Evolutionary conservation across 495 filamentous ascomycete species (phyloP).

Genomic region (Tuber indicum): DNA sequence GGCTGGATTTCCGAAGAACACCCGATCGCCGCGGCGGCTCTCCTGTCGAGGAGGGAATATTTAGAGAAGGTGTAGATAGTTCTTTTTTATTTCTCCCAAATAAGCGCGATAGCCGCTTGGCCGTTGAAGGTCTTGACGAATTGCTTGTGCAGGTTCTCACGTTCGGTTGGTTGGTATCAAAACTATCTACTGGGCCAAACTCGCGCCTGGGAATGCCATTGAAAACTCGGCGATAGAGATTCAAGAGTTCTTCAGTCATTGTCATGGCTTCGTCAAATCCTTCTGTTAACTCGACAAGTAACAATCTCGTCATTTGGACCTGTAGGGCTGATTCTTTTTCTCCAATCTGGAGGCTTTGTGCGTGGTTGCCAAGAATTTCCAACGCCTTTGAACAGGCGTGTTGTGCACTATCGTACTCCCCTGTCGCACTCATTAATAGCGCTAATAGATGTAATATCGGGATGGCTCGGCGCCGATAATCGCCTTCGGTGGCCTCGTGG

Average conservation of each 20-base stretch:
- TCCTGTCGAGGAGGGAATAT: background rate
- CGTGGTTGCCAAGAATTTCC: conserved; percentile 54
- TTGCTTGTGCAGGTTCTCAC: background rate
- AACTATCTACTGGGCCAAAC: conserved; percentile 24
- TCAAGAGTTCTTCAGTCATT: conserved; percentile 70
- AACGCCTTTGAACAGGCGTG: conserved; percentile 82
- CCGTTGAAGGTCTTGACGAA: conserved; percentile 19
- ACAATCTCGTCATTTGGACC: conserved; percentile 87
- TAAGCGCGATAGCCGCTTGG: conserved; percentile 17
- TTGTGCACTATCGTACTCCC: conserved; percentile 73
- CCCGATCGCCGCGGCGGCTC: background rate
- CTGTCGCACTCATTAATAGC: conserved; percentile 73
- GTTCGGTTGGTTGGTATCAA: conserved; percentile 10
- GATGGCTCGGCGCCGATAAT: conserved; percentile 52
- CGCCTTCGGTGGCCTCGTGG: conserved; percentile 25
- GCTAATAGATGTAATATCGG: conserved; percentile 81
- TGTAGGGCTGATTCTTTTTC: conserved; percentile 80
- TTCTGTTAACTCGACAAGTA: conserved; percentile 72
- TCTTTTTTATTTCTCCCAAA: conserved; percentile 7
- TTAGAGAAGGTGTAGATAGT: background rate
- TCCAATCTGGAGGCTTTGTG: conserved; percentile 18
- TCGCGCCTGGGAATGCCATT: conserved; percentile 32
- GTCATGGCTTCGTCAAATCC: conserved; percentile 78
- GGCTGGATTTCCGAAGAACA: background rate
- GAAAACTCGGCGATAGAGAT: conserved; percentile 74